Percentiles rank a stretch among this genome's conserved stretches.
These are phyloP conservation scores for Wickerhamiella vanderwaltii DNA, from an alignment of 805 yeast species.

Conservation along the genomic window DNA sequence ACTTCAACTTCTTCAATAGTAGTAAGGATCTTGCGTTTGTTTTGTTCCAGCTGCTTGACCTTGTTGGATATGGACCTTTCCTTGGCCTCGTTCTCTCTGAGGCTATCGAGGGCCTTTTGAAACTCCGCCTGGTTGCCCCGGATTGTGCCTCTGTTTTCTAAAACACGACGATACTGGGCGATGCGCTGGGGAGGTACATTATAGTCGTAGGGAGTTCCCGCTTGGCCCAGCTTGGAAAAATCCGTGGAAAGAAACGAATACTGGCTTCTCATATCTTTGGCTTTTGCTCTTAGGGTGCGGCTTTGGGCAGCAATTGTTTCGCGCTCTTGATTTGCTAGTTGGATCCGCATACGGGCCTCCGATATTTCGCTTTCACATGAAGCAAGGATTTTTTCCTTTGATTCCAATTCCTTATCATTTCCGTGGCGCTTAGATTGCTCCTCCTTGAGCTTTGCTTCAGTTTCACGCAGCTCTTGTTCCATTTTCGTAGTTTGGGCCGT, in stretches of 20 bases:
- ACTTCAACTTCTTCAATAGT: constrained; percentile 75
- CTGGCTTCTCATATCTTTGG: background rate
- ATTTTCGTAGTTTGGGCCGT: background rate
- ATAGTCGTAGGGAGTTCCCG: constrained; percentile 6
- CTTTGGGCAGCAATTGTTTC: background rate
- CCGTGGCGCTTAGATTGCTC: constrained; percentile 27
- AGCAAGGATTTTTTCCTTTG: constrained; percentile 9
- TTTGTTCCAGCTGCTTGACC: constrained; percentile 80
- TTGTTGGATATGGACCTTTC: constrained; percentile 62
- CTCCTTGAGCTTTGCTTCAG: constrained; percentile 26
- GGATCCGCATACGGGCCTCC: constrained; percentile 14
- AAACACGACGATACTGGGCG: background rate
- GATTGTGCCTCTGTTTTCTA: constrained; percentile 4
- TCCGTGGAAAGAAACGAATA: constrained; percentile 50
- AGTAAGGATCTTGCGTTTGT: constrained; percentile 77
- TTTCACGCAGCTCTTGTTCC: constrained; percentile 11
- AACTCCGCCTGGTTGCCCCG: constrained; percentile 13
- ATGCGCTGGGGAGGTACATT: background rate
- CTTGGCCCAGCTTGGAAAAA: constrained; percentile 40
- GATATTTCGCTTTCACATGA: constrained; percentile 3
- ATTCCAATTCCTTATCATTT: constrained; percentile 6
- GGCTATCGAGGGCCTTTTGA: background rate
- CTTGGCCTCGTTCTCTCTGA: constrained; percentile 50
- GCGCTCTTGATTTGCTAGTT: constrained; percentile 11
- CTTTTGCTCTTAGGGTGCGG: background rate